Base-by-base conservation (phyloP, 2,329 filamentous ascomycete genomes). In the Pyrenochaeta sp. region DNA sequence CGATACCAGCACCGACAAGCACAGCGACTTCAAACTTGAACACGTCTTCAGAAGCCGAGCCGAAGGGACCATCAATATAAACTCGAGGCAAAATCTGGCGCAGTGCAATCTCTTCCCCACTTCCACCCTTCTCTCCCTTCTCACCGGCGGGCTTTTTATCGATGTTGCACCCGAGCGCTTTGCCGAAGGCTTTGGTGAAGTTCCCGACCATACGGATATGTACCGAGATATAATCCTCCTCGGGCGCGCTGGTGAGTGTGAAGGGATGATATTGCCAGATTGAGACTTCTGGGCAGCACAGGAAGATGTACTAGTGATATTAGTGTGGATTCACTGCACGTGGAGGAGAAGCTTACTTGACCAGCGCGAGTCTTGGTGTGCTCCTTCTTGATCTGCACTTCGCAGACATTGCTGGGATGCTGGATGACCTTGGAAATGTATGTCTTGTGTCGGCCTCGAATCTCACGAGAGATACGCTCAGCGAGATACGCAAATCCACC, bases 351-450 rank as follows among this genome's bases (percentile, higher is more conserved):
- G 44, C 69, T 53, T 71, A 80, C 79, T 72, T 92, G 91, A 50
- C 92, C 92, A 22, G 91, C 90, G 51, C 86, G 85, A 2, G 91
- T 92, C 82, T 90, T 92, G 44, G 91, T 93, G 79, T 92, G 83
- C 73, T 93, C 91, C 79, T 95, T 95, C 84, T 94, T 93, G 81
- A 96, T 93, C 80, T 95, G 92, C 60, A 96, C 93, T 79, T 96
- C 92, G 76, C 91, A 91, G 19, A 96, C 92, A 71, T 93, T 92
- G 82, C 90, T 92, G 7, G 91, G 91, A 77, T 96, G 91, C 80
- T 95, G 91, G 64, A 96, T 89, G 62, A 96, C 92, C 81, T 95
- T 95, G 64, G 90, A 92, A 59, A 96, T 91, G 75, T 90, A 92
- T 15, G 91, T 94, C 84, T 90, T 92, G 82, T 94, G 91, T 27